Base-by-base conservation (phyloP, 2,329 filamentous ascomycete genomes). In the Colletotrichum tofieldiae region DNA sequence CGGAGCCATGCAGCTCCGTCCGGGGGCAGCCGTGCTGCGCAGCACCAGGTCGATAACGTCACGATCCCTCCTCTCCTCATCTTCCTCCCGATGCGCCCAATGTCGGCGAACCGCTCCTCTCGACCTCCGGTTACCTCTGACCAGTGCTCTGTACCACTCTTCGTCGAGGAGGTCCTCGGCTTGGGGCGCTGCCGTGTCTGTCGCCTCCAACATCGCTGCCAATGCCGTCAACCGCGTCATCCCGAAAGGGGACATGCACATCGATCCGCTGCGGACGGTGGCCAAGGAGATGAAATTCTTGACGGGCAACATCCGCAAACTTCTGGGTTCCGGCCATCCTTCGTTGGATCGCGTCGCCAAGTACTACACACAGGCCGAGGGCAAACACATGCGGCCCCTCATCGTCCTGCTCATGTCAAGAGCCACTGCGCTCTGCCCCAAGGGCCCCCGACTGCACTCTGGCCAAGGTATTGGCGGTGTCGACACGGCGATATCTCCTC, bases 211-310 rank as follows among this genome's bases (percentile, higher is more conserved):
- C 81, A 88, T 95, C 72, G 92, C 95, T 76, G 88, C 88, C 76
- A 93, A 92, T 79, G 90, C 89, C 55, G 86, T 92, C 73, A 88
- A 89, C 76, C 86, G 89, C 76, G 86, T 90, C 67, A 86, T 89
- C 74, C 67, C 67, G 16, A 90, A 91, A 76, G 87, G 87, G 76
- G 89, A 90, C 71, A 90, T 97, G 84, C 90, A 91, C 73, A 90
- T 98, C 78, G 96, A 98, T 81, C 96, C 96, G 43, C 88, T 98
- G 78, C 91, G 94, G 74, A 93, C 94, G 43, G 95, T 98, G 43
- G 96, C 94, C 74, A 97, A 98, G 84, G 96, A 98, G 86, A 94
- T 99, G 92, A 96, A 97, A 83, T 97, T 95, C 78, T 85, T 98
- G 79, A 98, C 94, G 14, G 95, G 95, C 66, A 98, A 98, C 78